Conservation (phyloP, 192 early-diverging fungal genomes). For the Piromyces sp. region DNA sequence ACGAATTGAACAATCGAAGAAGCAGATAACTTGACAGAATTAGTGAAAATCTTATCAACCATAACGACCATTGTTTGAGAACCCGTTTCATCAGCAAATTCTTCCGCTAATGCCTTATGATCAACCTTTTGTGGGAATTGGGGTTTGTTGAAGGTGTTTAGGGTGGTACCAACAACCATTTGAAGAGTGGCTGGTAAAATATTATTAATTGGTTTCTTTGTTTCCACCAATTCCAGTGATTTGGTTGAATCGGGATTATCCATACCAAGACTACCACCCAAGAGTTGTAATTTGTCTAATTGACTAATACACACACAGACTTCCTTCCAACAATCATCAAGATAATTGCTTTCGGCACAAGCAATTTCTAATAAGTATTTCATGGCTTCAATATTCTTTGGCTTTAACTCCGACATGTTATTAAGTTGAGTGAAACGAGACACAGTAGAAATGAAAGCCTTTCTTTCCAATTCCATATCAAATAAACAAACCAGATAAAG, state of each 20-base stretch:
- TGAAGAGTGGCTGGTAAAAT: neutral
- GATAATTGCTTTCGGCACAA: slow-evolving; percentile 29
- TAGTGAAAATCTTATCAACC: slow-evolving; percentile 72
- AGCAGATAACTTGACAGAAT: slow-evolving; percentile 58
- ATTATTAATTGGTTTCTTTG: neutral
- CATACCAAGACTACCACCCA: slow-evolving; percentile 27
- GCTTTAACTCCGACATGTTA: slow-evolving; percentile 65
- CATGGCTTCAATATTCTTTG: slow-evolving; percentile 85
- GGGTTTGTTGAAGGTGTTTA: neutral
- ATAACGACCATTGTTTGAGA: slow-evolving; percentile 53
- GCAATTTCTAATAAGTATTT: slow-evolving; percentile 67
- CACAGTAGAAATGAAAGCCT: slow-evolving; percentile 82
- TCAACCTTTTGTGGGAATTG: slow-evolving; percentile 20
- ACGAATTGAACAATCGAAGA: slow-evolving; percentile 79
- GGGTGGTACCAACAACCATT: slow-evolving; percentile 1
- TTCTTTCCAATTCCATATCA: slow-evolving; percentile 72
- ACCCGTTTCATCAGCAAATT: slow-evolving; percentile 3
- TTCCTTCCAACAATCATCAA: slow-evolving; percentile 57
- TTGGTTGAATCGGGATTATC: slow-evolving; percentile 9
- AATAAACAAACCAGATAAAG: slow-evolving; percentile 70
- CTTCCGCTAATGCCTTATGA: slow-evolving; percentile 23
- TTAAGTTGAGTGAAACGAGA: slow-evolving; percentile 73
- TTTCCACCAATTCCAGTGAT: neutral
- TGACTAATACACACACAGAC: slow-evolving; percentile 68
- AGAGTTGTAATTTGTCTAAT: slow-evolving; percentile 72